These are phyloP conservation scores for Podospora anserina DNA, from an alignment of 495 filamentous ascomycete genomes.

Conservation along the genomic window DNA sequence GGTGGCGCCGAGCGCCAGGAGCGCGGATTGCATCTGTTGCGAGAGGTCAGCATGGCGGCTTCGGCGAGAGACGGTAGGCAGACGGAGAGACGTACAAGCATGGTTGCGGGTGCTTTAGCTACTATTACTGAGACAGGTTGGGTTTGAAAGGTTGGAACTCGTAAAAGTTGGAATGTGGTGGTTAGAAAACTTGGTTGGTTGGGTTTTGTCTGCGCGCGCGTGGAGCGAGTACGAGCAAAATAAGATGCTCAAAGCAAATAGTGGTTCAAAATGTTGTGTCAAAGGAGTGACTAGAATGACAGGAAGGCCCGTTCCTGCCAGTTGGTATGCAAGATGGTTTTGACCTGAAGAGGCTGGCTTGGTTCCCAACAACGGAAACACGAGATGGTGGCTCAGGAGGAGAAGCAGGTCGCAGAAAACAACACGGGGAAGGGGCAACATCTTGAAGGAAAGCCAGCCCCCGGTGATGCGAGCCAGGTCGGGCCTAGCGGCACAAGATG, in stretches of 20 bases:
- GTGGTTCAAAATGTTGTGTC: slow-evolving; percentile 12
- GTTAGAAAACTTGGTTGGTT: neutral
- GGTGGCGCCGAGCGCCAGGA: slow-evolving; percentile 47
- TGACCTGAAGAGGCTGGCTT: slow-evolving; percentile 3
- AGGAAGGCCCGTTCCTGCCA: slow-evolving; percentile 11
- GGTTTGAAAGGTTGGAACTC: neutral
- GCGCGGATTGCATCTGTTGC: slow-evolving; percentile 38
- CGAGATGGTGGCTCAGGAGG: slow-evolving; percentile 15
- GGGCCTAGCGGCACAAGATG: neutral
- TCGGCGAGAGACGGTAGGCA: neutral
- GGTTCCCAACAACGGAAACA: slow-evolving; percentile 6
- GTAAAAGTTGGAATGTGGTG: neutral
- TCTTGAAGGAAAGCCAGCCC: neutral
- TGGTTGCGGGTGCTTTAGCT: neutral
- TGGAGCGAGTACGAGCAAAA: slow-evolving; percentile 1
- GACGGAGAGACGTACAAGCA: slow-evolving; percentile 14
- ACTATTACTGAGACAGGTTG: slow-evolving; percentile 5
- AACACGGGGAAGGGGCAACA: neutral
- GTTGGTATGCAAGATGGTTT: neutral
- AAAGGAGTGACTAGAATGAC: slow-evolving; percentile 30
- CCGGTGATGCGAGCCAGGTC: neutral
- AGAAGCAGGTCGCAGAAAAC: slow-evolving; percentile 1
- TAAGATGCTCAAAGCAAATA: slow-evolving; percentile 2
- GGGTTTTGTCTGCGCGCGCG: neutral
- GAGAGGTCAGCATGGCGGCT: neutral